A percentile compares a stretch with the other conserved stretches of the same genome.
Conservation (phyloP, 305 asterid species). For the Andrographis paniculata region DNA sequence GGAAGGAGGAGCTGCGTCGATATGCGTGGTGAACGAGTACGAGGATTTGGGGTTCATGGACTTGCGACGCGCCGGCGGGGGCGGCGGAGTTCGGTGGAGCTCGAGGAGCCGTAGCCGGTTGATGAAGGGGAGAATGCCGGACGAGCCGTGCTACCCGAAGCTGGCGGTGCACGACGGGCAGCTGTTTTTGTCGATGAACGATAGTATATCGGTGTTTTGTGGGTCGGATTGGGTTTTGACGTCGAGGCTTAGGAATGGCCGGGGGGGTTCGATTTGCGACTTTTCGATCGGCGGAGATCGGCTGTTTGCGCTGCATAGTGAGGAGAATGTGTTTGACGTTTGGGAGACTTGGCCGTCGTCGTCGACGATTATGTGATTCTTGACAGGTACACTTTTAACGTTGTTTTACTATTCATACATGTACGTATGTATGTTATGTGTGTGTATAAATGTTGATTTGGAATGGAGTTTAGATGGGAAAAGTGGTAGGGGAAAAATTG, state of each 20-base stretch:
- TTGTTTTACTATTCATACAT: too few relatives aligned
- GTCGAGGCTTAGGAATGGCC: slow-evolving; percentile 12
- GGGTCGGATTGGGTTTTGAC: slow-evolving; percentile 6
- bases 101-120: slow-evolving; percentile 82
- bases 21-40: slow-evolving; percentile 85
- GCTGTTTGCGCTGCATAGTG: slow-evolving; percentile 78
- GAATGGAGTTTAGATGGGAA: too few relatives aligned
- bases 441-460: too few relatives aligned
- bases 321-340: slow-evolving; percentile 74
- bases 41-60: slow-evolving; percentile 94
- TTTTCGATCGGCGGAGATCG: slow-evolving; percentile 63
- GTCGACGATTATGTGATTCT: too few relatives aligned
- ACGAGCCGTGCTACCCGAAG: slow-evolving; percentile 62
- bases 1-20: slow-evolving; percentile 54
- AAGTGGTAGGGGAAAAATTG: too few relatives aligned
- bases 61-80: slow-evolving; percentile 48
- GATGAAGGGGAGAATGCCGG: slow-evolving; percentile 80
- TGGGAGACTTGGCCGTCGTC: slow-evolving; percentile 86
- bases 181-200: slow-evolving; percentile 47
- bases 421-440: too few relatives aligned
- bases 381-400: too few relatives aligned
- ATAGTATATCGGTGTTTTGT: slow-evolving; percentile 1
- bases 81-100: slow-evolving; percentile 70
- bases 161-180: slow-evolving; percentile 21
- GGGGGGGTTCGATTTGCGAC: slow-evolving; percentile 24